phyloP scores from a whole-genome alignment of 2,329 filamentous ascomycete genomes.

The Phialophora verrucosa region DNA sequence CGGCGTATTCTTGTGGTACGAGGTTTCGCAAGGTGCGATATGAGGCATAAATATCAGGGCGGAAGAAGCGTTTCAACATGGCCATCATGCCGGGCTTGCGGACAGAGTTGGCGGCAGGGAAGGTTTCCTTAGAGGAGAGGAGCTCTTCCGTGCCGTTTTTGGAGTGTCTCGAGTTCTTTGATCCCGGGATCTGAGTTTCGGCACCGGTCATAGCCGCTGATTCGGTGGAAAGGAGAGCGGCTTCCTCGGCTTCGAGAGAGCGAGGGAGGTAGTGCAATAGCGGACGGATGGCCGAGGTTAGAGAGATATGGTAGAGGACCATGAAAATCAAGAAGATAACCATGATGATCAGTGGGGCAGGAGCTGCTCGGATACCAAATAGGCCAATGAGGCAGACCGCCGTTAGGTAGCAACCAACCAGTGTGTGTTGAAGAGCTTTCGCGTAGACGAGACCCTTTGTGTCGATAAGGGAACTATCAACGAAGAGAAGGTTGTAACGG shows the following conservation, averaged over 20 bases:
- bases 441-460: conserved; percentile 88
- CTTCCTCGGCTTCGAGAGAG: conserved; percentile 67
- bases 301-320: conserved; percentile 72
- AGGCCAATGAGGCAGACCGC: conserved; percentile 84
- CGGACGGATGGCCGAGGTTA: conserved; percentile 75
- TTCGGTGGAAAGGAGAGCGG: conserved; percentile 48
- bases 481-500: conserved; percentile 88
- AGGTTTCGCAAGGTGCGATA: conserved; percentile 73
- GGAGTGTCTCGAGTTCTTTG: conserved; percentile 33
- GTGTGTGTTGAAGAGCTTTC: conserved; percentile 83
- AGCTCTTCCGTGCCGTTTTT: conserved; percentile 35
- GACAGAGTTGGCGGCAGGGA: conserved; percentile 10
- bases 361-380: conserved; percentile 72
- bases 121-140: conserved; percentile 30
- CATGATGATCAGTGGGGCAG: conserved; percentile 73
- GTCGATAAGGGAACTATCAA: conserved; percentile 80
- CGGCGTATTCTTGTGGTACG: conserved; percentile 64
- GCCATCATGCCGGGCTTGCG: conserved; percentile 19
- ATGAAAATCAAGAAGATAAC: conserved; percentile 77
- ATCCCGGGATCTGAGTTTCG: neutral
- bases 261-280: conserved; percentile 80
- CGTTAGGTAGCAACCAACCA: conserved; percentile 81
- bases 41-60: conserved; percentile 76
- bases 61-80: conserved; percentile 64
- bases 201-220: conserved; percentile 5